Percentiles rank a stretch among this genome's conserved stretches.
These are phyloP conservation scores for Tulasnella sp. DNA, from an alignment of 768 basidiomycete species.

Conservation along the genomic window DNA sequence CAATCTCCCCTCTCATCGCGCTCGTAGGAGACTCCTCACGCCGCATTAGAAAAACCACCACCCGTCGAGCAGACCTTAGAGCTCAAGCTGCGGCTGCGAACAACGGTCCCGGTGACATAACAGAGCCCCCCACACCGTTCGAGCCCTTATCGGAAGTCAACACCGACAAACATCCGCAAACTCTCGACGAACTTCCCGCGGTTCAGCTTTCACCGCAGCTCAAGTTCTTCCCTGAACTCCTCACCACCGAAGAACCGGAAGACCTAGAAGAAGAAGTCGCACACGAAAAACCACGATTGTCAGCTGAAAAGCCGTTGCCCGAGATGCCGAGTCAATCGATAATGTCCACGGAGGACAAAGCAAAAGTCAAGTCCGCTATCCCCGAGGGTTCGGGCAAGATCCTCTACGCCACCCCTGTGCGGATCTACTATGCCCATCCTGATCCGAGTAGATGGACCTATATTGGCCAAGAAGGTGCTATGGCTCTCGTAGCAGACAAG, in stretches of 20 bases:
- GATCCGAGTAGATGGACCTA: slow-evolving; percentile 77
- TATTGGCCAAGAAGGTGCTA: slow-evolving; percentile 78
- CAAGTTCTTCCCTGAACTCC: slow-evolving; percentile 1
- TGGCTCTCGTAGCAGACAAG: slow-evolving; percentile 66
- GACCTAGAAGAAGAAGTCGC: neutral
- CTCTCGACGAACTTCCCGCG: neutral
- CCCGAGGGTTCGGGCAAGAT: slow-evolving; percentile 65
- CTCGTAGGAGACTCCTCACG: neutral
- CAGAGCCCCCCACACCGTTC: neutral
- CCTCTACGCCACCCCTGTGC: slow-evolving; percentile 69
- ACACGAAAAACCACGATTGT: neutral
- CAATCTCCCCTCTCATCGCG: neutral
- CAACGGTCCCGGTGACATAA: neutral
- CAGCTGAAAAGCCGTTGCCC: neutral
- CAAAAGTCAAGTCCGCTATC: slow-evolving; percentile 62
- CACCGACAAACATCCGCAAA: neutral
- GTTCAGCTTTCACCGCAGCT: neutral
- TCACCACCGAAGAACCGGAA: neutral
- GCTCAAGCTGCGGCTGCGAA: slow-evolving; percentile 1
- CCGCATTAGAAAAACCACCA: neutral
- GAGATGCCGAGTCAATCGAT: slow-evolving; percentile 70
- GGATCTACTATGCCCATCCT: slow-evolving; percentile 88
- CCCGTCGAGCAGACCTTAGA: neutral
- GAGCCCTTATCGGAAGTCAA: neutral
- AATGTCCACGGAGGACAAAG: slow-evolving; percentile 70